Conservation (phyloP, 192 early-diverging fungal genomes). For the Spizellomyces sp. region DNA sequence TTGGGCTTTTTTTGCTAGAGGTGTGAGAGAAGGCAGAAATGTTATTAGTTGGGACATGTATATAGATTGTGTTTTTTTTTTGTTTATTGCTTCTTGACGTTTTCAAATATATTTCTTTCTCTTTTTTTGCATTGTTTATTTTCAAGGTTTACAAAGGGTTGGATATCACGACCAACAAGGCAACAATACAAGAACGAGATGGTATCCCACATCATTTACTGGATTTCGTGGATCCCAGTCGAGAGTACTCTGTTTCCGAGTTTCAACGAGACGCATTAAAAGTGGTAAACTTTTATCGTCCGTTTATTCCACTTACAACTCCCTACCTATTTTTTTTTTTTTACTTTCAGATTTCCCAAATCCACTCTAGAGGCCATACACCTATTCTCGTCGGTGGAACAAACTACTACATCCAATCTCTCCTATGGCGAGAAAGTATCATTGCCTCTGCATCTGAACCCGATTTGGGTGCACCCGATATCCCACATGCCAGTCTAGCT, state of each 20-base stretch:
- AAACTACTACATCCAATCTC: constrained; percentile 93
- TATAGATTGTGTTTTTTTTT: too few relatives aligned
- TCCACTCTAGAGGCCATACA: constrained; percentile 67
- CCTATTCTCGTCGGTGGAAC: constrained; percentile 96
- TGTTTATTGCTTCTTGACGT: too few relatives aligned
- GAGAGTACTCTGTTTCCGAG: constrained; percentile 86
- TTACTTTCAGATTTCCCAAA: constrained; percentile 60
- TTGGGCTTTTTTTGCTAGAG: not conserved
- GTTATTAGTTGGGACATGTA: too few relatives aligned
- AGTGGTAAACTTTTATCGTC: constrained; percentile 56
- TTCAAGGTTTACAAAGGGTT: constrained; percentile 83
- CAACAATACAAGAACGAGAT: constrained; percentile 66
- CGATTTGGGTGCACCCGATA: not conserved
- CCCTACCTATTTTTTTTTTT: not conserved
- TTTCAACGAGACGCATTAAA: constrained; percentile 77
- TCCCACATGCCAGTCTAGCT: constrained; percentile 20
- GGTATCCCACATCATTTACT: constrained; percentile 84
- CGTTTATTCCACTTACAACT: not conserved
- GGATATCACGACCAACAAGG: constrained; percentile 95
- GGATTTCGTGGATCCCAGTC: constrained; percentile 63
- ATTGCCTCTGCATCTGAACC: constrained; percentile 30
- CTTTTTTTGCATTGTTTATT: not conserved
- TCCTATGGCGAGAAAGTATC: constrained; percentile 78
- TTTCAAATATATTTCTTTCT: too few relatives aligned
- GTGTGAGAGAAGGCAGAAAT: too few relatives aligned